A percentile compares a stretch with the other conserved stretches of the same genome.
Evolutionary conservation across 1,284 basidiomycete species (phyloP).

Genomic region (Wolfiporia cocos): DNA sequence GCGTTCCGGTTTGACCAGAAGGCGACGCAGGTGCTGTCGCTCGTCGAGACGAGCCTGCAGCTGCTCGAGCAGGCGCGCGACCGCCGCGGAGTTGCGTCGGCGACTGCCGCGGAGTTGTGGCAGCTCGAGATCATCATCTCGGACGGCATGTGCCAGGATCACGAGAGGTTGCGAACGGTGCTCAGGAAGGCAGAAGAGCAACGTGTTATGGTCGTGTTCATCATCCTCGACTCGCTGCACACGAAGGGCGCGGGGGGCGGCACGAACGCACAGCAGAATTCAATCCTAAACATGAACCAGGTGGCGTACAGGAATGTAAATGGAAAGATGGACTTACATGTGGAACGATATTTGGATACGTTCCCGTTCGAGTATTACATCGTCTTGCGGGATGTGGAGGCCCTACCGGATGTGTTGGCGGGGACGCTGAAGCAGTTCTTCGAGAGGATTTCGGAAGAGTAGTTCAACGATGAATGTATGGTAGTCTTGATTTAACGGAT

Average conservation of each 20-base stretch:
- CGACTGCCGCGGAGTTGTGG: conserved; percentile 85
- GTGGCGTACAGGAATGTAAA: conserved; percentile 85
- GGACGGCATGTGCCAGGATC: conserved; percentile 97
- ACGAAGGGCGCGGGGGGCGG: conserved; percentile 11
- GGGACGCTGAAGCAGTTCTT: conserved; percentile 92
- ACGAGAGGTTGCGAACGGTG: conserved; percentile 77
- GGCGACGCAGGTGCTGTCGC: conserved; percentile 82
- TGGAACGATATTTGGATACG: conserved; percentile 89
- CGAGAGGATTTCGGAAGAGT: conserved; percentile 69
- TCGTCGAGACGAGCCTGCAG: conserved; percentile 81
- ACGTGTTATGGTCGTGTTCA: conserved; percentile 94
- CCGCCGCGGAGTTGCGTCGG: conserved; percentile 48
- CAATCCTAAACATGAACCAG: conserved; percentile 92
- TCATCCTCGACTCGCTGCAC: conserved; percentile 89
- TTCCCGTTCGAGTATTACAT: conserved; percentile 99
- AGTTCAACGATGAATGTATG: too few relatives aligned
- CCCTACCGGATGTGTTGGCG: conserved; percentile 89
- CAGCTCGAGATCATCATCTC: conserved; percentile 98
- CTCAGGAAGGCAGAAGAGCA: conserved; percentile 88
- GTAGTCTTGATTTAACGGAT: too few relatives aligned
- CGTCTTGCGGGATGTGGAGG: conserved; percentile 86
- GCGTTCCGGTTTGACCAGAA: conserved; percentile 90
- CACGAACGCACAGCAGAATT: conserved; percentile 41
- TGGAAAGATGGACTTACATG: conserved; percentile 83
- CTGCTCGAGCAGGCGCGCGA: conserved; percentile 77